Evolutionary conservation across 2,329 filamentous ascomycete genomes (phyloP).

Genomic region (Neofusicoccum umdonicola): DNA sequence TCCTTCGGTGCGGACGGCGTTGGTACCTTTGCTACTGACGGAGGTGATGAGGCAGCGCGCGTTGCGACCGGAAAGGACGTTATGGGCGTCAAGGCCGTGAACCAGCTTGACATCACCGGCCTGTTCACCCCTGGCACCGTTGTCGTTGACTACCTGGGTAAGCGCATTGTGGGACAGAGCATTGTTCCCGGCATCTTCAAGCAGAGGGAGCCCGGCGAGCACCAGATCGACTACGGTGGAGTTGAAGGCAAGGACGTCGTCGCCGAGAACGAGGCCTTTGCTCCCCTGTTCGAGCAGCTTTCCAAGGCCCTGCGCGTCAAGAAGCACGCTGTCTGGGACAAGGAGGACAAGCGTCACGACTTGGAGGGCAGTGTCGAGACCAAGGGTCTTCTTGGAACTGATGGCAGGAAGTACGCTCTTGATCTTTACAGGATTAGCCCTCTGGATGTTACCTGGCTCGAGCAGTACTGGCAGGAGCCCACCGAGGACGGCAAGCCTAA

Average conservation of each 20-base stretch:
- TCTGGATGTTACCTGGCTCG: conserved; percentile 85
- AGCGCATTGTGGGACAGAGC: conserved; percentile 94
- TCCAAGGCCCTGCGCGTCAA: conserved; percentile 90
- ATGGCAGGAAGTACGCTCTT: conserved; percentile 95
- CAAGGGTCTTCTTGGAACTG: conserved; percentile 94
- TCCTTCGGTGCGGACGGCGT: conserved; percentile 97
- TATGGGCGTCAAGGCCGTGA: conserved; percentile 87
- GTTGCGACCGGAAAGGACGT: conserved; percentile 97
- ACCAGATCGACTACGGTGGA: conserved; percentile 97
- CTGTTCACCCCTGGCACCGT: conserved; percentile 95
- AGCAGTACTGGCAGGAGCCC: conserved; percentile 60
- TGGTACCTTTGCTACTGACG: conserved; percentile 93
- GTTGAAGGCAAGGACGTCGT: conserved; percentile 97
- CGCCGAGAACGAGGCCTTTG: conserved; percentile 84
- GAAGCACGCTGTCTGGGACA: conserved; percentile 96
- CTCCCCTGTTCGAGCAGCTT: conserved; percentile 79
- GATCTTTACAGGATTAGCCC: conserved; percentile 94
- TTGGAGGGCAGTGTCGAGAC: conserved; percentile 96
- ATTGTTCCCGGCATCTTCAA: conserved; percentile 99
- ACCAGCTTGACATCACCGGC: conserved; percentile 92
- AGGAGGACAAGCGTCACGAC: conserved; percentile 85
- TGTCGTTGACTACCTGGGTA: conserved; percentile 94
- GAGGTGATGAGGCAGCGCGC: conserved; percentile 91
- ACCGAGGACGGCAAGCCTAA: conserved; percentile 48
- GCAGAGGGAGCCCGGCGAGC: conserved; percentile 93